phyloP scores from a whole-genome alignment of 1,284 basidiomycete genomes.

The Volvariella surrecta region DNA sequence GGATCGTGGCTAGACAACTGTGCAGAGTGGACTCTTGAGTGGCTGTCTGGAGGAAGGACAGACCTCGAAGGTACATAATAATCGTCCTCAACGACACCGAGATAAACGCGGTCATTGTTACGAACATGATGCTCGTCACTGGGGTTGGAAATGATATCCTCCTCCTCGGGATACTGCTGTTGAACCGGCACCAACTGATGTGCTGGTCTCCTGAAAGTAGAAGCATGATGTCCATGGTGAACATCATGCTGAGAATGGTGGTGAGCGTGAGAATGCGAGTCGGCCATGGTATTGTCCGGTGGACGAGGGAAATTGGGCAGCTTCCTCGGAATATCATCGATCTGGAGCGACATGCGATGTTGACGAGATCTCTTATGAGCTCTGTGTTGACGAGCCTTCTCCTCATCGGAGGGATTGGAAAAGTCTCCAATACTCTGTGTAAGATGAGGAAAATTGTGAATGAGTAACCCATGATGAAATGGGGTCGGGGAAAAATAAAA shows the following conservation, averaged over 20 bases:
- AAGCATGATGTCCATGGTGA: not conserved
- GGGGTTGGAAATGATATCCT: conserved; percentile 75
- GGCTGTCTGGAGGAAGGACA: conserved; percentile 51
- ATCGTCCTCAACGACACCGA: conserved; percentile 29
- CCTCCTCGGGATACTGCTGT: conserved; percentile 24
- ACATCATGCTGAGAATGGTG: conserved; percentile 1
- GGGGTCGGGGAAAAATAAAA: conserved; percentile 7
- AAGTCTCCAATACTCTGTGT: conserved; percentile 72
- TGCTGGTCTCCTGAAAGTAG: conserved; percentile 4
- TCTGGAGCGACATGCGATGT: conserved; percentile 33
- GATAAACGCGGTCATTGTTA: conserved; percentile 29
- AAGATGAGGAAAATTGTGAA: conserved; percentile 8
- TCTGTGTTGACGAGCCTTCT: conserved; percentile 61
- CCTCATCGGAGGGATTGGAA: conserved; percentile 85
- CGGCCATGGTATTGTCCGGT: conserved; percentile 38
- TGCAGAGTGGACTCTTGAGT: conserved; percentile 55
- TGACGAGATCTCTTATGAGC: conserved; percentile 44
- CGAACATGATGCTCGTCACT: conserved; percentile 57
- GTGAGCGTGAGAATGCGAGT: conserved; percentile 16
- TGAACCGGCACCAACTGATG: not conserved
- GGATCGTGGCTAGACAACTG: conserved; percentile 55
- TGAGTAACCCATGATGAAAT: conserved; percentile 4
- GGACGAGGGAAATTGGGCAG: conserved; percentile 73
- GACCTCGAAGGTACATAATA: conserved; percentile 21
- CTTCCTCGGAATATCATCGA: conserved; percentile 49